Evolutionary conservation across 1,284 basidiomycete species (phyloP).

Genomic region (Hymenochaete sp.): DNA sequence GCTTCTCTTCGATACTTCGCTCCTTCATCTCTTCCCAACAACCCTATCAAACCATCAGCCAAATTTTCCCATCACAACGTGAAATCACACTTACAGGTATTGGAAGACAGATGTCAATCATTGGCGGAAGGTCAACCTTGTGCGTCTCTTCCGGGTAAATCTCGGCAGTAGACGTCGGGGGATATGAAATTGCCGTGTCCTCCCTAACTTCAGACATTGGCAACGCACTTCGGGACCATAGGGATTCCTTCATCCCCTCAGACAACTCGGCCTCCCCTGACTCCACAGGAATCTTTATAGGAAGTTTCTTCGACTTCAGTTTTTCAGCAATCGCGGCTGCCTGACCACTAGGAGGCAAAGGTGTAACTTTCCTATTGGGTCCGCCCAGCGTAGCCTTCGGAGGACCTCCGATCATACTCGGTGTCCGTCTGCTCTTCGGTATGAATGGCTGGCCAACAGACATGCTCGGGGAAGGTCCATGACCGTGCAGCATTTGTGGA

Average conservation of each 20-base stretch:
- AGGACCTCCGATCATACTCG: slow-evolving; percentile 66
- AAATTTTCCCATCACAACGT: not conserved
- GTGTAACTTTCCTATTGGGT: slow-evolving; percentile 63
- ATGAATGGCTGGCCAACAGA: slow-evolving; percentile 36
- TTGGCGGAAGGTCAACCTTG: slow-evolving; percentile 46
- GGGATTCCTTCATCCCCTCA: slow-evolving; percentile 32
- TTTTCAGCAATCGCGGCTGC: slow-evolving; percentile 23
- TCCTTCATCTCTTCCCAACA: slow-evolving; percentile 67
- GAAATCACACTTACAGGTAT: slow-evolving; percentile 48
- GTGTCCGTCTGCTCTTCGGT: slow-evolving; percentile 49
- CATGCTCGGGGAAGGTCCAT: slow-evolving; percentile 26
- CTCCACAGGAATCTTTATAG: slow-evolving; percentile 66
- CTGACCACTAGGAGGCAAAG: slow-evolving; percentile 40
- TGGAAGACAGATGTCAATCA: slow-evolving; percentile 74
- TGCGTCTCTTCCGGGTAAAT: slow-evolving; percentile 54
- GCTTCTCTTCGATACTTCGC: slow-evolving; percentile 65
- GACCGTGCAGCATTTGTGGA: slow-evolving; percentile 39
- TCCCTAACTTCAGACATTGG: slow-evolving; percentile 29
- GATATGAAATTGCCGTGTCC: slow-evolving; percentile 30
- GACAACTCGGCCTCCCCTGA: slow-evolving; percentile 32
- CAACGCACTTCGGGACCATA: slow-evolving; percentile 59
- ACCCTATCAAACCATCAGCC: slow-evolving; percentile 31
- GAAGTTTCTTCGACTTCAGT: slow-evolving; percentile 57
- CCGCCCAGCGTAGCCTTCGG: slow-evolving; percentile 75
- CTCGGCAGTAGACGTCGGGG: slow-evolving; percentile 46